Evolutionary conservation across 2,329 filamentous ascomycete species (phyloP).

Genomic region (Fusarium sp.): DNA sequence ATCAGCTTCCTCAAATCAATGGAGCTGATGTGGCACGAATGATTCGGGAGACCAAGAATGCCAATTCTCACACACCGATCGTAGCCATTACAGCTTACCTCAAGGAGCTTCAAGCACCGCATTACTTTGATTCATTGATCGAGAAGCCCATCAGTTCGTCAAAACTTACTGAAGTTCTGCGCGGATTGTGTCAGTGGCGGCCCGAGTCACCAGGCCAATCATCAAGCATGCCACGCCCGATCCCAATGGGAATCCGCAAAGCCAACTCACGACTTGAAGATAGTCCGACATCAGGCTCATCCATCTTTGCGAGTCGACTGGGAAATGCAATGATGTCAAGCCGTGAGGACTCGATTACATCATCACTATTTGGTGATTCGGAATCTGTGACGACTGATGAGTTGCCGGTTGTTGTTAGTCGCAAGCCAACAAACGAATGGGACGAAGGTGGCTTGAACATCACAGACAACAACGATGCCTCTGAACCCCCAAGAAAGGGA

Average conservation of each 20-base stretch:
- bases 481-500: conserved; percentile 51
- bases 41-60: conserved; percentile 96
- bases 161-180: conserved; percentile 88
- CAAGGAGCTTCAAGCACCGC: conserved; percentile 94
- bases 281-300: conserved; percentile 84
- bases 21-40: conserved; percentile 96
- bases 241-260: conserved; percentile 72
- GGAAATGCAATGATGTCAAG: conserved; percentile 83
- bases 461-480: conserved; percentile 57
- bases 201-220: conserved; percentile 66
- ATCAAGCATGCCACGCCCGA: conserved; percentile 63
- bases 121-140: conserved; percentile 94
- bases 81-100: conserved; percentile 97
- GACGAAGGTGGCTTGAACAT: conserved; percentile 83
- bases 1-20: conserved; percentile 92
- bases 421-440: conserved; percentile 81
- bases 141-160: conserved; percentile 96
- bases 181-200: conserved; percentile 92
- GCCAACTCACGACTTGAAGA: conserved; percentile 74
- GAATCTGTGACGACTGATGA: conserved; percentile 84
- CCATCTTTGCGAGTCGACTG: conserved; percentile 73
- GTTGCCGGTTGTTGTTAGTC: conserved; percentile 76
- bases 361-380: conserved; percentile 86
- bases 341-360: conserved; percentile 87
- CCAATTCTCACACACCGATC: conserved; percentile 93